Base-by-base conservation (phyloP, 257 asterid genomes). In the Primulina tabacum region DNA sequence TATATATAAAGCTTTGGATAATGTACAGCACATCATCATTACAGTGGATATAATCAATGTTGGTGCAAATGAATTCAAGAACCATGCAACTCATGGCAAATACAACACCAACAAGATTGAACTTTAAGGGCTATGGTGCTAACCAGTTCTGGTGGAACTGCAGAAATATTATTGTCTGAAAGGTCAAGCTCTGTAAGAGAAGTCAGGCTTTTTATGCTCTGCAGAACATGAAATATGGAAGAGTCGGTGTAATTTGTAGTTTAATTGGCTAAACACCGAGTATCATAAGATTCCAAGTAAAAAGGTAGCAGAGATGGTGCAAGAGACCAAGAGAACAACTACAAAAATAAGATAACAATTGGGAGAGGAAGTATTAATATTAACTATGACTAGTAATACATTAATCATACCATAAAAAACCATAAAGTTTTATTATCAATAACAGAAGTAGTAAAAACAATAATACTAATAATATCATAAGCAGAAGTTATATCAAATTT, bases 111-210 rank as follows among this genome's bases (percentile, higher is more conserved):
- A 60, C 37, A 75, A 70, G 10, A 26, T 21, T 72, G 34, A 33
- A 67, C 16, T 20, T 33, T 40, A 59, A 69, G 61, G 69, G 65
- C 34, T 30, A 52, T 72, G 1, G 37, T 26, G 75, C 88, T 73
- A 50, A 94, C 99, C 91, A 94, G 81, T 64, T 86, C 87, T 18
- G 99, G 92, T 35, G 99, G 94, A 79, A 91, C 89, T 28, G 85
- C 77, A 69, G 95, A 80, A 76, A 94, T 82, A 69, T 89, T 86
- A 80, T 94, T 94, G 84, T 94, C 93, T 60, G 97, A 89, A 34
- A 94, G 77, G 82, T 84, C 86, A 66, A 94, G 96, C 82, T 90
- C 95, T 8, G 83, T 50, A 59, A 94, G 93, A 74, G 90, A 82
- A 61, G 86, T 81, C 81, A 94, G 77, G 76, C 79, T 77, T 82